Evolutionary conservation across 129 eudicot genomes (phyloP).

Genomic region (Glebionis coronaria): DNA sequence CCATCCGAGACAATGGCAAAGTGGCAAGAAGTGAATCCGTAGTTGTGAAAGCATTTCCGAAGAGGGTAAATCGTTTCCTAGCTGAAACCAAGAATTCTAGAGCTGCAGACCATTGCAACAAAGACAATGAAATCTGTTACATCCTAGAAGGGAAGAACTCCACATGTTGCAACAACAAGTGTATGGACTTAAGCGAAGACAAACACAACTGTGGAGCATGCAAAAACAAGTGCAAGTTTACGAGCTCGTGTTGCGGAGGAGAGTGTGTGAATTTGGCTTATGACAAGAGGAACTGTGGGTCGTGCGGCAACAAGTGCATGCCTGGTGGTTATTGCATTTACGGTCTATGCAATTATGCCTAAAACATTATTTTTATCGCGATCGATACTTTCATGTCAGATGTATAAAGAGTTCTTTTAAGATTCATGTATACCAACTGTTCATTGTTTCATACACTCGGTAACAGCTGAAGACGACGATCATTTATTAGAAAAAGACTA

Average conservation of each 20-base stretch:
- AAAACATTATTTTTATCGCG: background rate
- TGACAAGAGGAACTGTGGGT: background rate
- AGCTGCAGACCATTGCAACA: conserved; percentile 3
- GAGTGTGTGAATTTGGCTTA: conserved; percentile 12
- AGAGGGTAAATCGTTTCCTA: conserved; percentile 1
- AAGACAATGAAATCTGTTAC: background rate
- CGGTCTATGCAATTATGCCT: background rate
- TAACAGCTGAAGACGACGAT: background rate
- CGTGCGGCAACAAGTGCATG: conserved; percentile 2
- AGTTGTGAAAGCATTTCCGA: background rate
- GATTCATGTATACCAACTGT: background rate
- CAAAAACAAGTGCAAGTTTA: conserved; percentile 4
- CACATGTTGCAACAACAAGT: background rate
- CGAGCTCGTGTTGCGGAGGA: background rate
- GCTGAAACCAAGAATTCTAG: background rate
- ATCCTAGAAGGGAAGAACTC: conserved; percentile 6
- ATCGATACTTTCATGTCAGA: background rate
- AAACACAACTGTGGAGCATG: conserved; percentile 9
- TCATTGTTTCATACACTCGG: background rate
- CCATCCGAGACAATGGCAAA: background rate
- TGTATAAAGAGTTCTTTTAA: too few relatives aligned
- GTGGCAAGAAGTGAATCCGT: background rate
- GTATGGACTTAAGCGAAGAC: conserved; percentile 10
- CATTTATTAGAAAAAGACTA: background rate
- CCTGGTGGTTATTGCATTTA: conserved; percentile 8